phyloP scores from a whole-genome alignment of 169 alveolate species.

The Cytauxzoon felis region DNA sequence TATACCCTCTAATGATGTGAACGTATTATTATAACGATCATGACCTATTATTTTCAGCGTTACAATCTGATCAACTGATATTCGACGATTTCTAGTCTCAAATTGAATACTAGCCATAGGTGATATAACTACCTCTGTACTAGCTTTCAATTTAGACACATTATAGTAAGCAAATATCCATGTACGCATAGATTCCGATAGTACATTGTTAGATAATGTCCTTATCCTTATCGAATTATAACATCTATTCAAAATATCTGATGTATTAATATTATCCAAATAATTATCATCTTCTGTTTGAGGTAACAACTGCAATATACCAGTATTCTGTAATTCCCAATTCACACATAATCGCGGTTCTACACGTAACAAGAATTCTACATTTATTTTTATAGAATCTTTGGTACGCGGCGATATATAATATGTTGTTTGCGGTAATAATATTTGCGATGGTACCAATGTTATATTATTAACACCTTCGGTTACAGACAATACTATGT shows the following conservation, averaged over 20 bases:
- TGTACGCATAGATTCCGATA: constrained; percentile 20
- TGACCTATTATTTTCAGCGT: constrained; percentile 58
- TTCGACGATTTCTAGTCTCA: constrained; percentile 58
- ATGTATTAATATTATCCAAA: not conserved
- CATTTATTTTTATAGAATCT: constrained; percentile 27
- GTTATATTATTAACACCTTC: constrained; percentile 9
- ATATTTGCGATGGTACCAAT: constrained; percentile 52
- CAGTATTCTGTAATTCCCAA: constrained; percentile 56
- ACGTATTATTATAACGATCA: constrained; percentile 46
- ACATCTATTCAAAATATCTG: constrained; percentile 9
- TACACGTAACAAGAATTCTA: constrained; percentile 34
- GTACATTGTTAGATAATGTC: not conserved
- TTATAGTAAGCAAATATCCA: constrained; percentile 55
- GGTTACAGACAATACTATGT: too few species aligned
- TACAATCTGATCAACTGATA: constrained; percentile 50
- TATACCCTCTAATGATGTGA: constrained; percentile 59
- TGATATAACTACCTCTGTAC: constrained; percentile 58
- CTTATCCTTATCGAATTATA: not conserved
- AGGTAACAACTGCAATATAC: constrained; percentile 4
- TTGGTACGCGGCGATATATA: constrained; percentile 4
- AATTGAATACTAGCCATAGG: constrained; percentile 34
- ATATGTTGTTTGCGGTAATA: constrained; percentile 41
- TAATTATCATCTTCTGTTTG: constrained; percentile 21
- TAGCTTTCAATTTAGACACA: constrained; percentile 25
- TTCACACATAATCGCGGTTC: constrained; percentile 58